phyloP scores from a whole-genome alignment of 2,329 filamentous ascomycete species.

The Colletotrichum noveboracense region DNA sequence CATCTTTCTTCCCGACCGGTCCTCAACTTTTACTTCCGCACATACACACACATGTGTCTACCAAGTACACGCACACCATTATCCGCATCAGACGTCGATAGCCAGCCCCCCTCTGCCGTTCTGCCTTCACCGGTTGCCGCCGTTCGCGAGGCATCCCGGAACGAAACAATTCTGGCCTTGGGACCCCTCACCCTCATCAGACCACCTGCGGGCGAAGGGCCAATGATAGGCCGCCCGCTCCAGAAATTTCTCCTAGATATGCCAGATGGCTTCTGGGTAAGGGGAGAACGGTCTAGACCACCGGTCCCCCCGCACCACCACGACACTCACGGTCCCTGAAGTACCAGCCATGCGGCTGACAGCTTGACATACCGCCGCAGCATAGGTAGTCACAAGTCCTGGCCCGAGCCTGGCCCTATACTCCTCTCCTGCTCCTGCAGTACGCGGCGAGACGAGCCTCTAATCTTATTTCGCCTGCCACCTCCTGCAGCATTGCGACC shows the following conservation, averaged over 20 bases:
- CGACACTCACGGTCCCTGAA: background rate
- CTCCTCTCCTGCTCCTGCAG: background rate
- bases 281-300: conserved; percentile 17
- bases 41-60: too few species aligned
- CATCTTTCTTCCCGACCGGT: too few species aligned
- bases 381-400: background rate
- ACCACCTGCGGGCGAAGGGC: background rate
- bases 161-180: background rate
- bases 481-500: background rate
- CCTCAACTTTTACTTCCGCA: too few species aligned
- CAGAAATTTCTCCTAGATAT: background rate
- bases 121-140: background rate
- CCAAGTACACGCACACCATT: background rate
- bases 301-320: conserved; percentile 6
- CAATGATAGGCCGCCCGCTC: background rate
- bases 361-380: background rate
- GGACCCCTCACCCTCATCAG: background rate
- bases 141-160: background rate
- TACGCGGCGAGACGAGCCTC: background rate
- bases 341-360: conserved; percentile 1
- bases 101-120: background rate
- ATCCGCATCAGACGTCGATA: background rate
- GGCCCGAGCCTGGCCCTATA: background rate
- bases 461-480: background rate
- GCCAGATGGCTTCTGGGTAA: conserved; percentile 2